Conservation (phyloP, 2,329 filamentous ascomycete species). For the Passalora sequoiae region DNA sequence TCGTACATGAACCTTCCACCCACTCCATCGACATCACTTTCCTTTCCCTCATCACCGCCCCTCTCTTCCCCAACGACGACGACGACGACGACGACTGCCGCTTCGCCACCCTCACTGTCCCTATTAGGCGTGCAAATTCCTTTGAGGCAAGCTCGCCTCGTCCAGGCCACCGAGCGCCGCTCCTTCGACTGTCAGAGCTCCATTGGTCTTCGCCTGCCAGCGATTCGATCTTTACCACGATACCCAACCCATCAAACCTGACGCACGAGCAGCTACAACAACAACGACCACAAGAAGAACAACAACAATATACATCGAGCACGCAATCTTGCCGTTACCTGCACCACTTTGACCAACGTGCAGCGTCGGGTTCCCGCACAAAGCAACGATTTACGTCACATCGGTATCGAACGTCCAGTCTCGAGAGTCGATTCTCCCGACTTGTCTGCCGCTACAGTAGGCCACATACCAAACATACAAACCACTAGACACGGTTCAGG, state of each 20-base stretch:
- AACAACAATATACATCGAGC: constrained; percentile 1
- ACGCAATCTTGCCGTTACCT: not conserved
- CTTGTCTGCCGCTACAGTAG: too few relatives aligned
- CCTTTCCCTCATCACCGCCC: not conserved
- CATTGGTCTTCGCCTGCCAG: constrained; percentile 14
- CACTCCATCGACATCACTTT: not conserved
- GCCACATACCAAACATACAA: too few relatives aligned
- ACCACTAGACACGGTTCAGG: too few relatives aligned
- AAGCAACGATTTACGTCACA: constrained; percentile 12
- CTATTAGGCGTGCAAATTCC: constrained; percentile 5
- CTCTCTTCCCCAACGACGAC: not conserved
- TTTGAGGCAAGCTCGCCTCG: constrained; percentile 14
- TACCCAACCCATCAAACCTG: not conserved
- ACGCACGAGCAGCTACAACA: not conserved
- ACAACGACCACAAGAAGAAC: constrained; percentile 2
- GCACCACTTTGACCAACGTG: constrained; percentile 3
- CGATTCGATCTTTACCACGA: constrained; percentile 15
- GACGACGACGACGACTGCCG: not conserved
- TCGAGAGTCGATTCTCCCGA: too few relatives aligned
- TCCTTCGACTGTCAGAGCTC: constrained; percentile 6
- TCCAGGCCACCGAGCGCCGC: constrained; percentile 12
- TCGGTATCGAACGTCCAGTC: too few relatives aligned
- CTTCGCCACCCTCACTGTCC: constrained; percentile 9
- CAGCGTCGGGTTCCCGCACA: constrained; percentile 2
- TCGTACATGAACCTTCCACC: too few relatives aligned